These are phyloP conservation scores for Solanum dulcamara DNA, from an alignment of 257 asterid species.

Conservation along the genomic window DNA sequence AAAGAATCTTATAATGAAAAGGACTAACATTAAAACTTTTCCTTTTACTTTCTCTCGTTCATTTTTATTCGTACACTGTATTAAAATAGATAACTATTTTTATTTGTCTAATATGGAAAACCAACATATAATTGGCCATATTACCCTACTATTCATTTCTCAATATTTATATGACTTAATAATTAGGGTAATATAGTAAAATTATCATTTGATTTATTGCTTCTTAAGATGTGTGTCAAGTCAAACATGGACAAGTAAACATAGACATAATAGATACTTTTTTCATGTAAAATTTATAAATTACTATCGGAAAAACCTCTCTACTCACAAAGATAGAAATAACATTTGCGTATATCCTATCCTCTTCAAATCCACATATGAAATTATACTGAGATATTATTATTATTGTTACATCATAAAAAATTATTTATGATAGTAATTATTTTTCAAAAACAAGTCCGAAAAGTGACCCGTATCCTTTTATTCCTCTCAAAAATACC, in stretches of 20 bases:
- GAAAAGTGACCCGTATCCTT: neutral
- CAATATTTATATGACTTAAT: neutral
- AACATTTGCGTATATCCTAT: neutral
- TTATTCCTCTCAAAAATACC: neutral
- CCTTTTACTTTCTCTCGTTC: neutral
- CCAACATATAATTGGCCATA: neutral
- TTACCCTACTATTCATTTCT: neutral
- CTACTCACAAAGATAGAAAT: neutral
- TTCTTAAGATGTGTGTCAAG: neutral
- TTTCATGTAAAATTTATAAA: neutral
- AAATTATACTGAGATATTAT: neutral
- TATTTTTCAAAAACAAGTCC: neutral
- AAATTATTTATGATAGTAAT: too few relatives aligned
- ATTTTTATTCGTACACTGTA: neutral
- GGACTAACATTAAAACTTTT: slow-evolving; percentile 44
- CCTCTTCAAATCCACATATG: neutral
- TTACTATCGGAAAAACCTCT: neutral
- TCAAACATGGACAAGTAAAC: neutral
- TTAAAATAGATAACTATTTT: neutral
- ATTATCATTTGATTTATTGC: neutral
- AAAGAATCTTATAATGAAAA: slow-evolving; percentile 38
- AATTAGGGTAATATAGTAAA: neutral
- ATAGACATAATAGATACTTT: neutral
- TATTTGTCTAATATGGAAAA: neutral
- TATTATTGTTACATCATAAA: neutral